These are phyloP conservation scores for Termitomyces sp. DNA, from an alignment of 768 basidiomycete species.

Conservation along the genomic window DNA sequence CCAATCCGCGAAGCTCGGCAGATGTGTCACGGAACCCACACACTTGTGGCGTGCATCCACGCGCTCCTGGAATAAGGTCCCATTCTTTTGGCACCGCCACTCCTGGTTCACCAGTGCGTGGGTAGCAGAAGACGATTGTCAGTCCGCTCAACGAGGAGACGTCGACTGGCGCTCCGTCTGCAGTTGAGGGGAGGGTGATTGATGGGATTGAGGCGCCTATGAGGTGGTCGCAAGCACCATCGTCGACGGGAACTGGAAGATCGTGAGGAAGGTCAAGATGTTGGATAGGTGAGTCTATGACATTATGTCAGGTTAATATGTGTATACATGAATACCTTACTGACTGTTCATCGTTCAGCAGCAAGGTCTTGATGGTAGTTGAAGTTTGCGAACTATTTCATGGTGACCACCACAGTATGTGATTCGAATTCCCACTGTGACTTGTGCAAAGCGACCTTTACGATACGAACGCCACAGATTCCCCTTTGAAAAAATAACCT, in stretches of 20 bases:
- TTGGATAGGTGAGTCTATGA: background rate
- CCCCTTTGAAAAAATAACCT: no score
- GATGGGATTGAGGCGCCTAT: constrained; percentile 11
- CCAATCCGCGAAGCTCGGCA: constrained; percentile 13
- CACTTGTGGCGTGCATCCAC: constrained; percentile 19
- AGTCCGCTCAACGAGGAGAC: constrained; percentile 14
- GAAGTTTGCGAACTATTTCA: background rate
- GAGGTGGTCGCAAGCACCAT: constrained; percentile 18
- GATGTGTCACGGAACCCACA: constrained; percentile 19
- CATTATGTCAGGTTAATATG: background rate
- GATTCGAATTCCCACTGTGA: background rate
- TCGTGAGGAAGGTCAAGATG: constrained; percentile 11
- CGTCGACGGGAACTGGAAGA: constrained; percentile 17
- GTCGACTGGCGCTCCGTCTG: constrained; percentile 10
- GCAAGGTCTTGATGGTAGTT: background rate
- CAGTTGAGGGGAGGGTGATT: constrained; percentile 14
- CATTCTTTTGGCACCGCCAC: constrained; percentile 14
- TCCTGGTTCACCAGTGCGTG: constrained; percentile 16
- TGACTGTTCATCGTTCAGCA: background rate
- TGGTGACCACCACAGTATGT: background rate
- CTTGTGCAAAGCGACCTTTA: background rate
- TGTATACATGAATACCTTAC: background rate
- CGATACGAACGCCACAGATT: background rate
- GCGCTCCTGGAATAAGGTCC: constrained; percentile 19
- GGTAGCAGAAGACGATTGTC: constrained; percentile 18